Evolutionary conservation across 495 filamentous ascomycete genomes (phyloP).

Genomic region (Articulospora tetracladia): DNA sequence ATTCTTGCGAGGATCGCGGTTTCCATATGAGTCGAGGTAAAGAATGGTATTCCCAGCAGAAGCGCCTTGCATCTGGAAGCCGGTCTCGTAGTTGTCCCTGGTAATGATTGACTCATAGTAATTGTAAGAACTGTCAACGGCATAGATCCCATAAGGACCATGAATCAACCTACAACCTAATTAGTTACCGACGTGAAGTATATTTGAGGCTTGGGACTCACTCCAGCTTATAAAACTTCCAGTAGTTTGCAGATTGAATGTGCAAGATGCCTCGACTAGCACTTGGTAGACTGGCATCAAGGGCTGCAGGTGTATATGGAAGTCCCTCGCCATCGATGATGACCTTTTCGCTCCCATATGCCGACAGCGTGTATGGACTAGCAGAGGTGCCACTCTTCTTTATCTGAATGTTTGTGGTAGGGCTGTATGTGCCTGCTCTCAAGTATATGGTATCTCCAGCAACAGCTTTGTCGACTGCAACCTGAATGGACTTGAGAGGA

Average conservation of each 20-base stretch:
- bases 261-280: conserved; percentile 25
- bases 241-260: conserved; percentile 26
- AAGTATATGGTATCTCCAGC: conserved; percentile 28
- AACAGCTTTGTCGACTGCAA: conserved; percentile 23
- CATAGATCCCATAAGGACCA: conserved; percentile 28
- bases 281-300: conserved; percentile 22
- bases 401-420: conserved; percentile 26
- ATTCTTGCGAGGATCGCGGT: conserved; percentile 31
- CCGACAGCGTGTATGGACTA: conserved; percentile 23
- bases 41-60: conserved; percentile 26
- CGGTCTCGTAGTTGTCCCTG: conserved; percentile 30
- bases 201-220: neutral
- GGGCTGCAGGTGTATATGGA: conserved; percentile 22
- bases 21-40: conserved; percentile 29
- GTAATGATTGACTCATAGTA: conserved; percentile 27
- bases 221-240: conserved; percentile 26
- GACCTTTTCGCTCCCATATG: conserved; percentile 24
- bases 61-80: conserved; percentile 28
- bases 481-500: conserved; percentile 28
- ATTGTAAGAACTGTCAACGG: conserved; percentile 21
- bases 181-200: neutral
- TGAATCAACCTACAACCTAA: conserved; percentile 15
- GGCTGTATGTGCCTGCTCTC: conserved; percentile 27
- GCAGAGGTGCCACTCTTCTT: conserved; percentile 22
- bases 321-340: conserved; percentile 29